These are phyloP conservation scores for Glutinoglossum americanum DNA, from an alignment of 495 filamentous ascomycete genomes.

Conservation along the genomic window DNA sequence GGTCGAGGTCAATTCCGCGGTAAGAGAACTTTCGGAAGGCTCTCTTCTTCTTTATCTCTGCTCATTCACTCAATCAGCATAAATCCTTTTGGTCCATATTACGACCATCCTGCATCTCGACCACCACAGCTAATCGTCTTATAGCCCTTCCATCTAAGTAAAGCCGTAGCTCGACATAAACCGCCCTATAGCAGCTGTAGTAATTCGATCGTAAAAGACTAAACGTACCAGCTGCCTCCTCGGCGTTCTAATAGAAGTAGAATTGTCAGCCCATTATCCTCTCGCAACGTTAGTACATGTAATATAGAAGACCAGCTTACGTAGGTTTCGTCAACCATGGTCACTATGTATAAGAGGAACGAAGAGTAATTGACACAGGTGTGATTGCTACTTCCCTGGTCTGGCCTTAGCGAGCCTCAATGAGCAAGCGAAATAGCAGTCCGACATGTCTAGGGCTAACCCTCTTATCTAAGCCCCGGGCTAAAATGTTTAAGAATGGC, in stretches of 20 bases:
- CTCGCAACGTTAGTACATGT: background rate
- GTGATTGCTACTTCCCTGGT: background rate
- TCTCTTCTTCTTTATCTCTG: constrained; percentile 97
- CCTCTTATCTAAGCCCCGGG: background rate
- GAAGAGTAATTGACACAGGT: background rate
- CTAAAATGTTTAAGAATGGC: background rate
- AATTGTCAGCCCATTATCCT: background rate
- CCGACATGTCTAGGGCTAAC: background rate
- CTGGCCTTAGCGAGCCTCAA: background rate
- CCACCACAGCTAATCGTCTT: background rate
- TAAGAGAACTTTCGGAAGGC: constrained; percentile 99
- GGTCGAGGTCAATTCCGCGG: constrained; percentile 96
- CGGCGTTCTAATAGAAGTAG: constrained; percentile 44
- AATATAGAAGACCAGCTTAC: constrained; percentile 31
- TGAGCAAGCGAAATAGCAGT: background rate
- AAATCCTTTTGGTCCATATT: constrained; percentile 14
- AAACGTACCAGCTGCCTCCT: constrained; percentile 74
- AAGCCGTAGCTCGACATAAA: background rate
- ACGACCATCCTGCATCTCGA: constrained; percentile 1
- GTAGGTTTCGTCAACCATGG: constrained; percentile 86
- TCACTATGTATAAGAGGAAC: constrained; percentile 18
- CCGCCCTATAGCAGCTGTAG: background rate
- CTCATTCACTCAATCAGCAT: constrained; percentile 21
- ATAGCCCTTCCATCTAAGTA: background rate
- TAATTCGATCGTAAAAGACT: background rate